phyloP scores from a whole-genome alignment of 148 eudicot genomes.

The Vaccinium myrtillus region DNA sequence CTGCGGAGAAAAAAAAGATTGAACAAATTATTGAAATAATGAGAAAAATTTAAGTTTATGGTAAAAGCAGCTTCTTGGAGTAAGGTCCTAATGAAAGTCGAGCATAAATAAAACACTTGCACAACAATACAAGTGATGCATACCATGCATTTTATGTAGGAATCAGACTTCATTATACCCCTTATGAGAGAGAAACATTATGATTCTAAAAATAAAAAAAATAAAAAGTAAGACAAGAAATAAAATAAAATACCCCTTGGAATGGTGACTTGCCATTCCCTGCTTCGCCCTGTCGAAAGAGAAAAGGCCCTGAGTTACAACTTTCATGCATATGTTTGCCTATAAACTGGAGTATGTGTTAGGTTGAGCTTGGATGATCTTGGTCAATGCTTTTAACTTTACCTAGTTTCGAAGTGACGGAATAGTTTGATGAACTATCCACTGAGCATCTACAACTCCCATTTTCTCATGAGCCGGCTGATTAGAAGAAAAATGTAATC shows the following conservation, averaged over 20 bases:
- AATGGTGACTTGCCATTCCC: slow-evolving; percentile 40
- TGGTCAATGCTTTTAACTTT: background rate
- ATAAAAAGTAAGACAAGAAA: background rate
- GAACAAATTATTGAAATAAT: background rate
- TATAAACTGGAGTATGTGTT: background rate
- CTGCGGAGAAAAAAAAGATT: slow-evolving; percentile 17
- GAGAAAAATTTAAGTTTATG: background rate
- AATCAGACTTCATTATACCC: background rate
- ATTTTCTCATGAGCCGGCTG: slow-evolving; percentile 87
- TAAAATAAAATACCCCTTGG: slow-evolving; percentile 39
- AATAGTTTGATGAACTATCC: slow-evolving; percentile 70
- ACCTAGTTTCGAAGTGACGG: slow-evolving; percentile 87
- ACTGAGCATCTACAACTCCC: slow-evolving; percentile 92
- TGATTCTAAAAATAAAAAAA: background rate
- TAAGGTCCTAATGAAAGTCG: background rate
- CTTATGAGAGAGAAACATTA: background rate
- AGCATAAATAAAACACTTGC: background rate
- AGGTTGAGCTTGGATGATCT: background rate
- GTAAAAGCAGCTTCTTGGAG: too few relatives aligned
- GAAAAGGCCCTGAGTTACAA: background rate
- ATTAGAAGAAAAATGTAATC: slow-evolving; percentile 16
- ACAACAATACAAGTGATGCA: background rate
- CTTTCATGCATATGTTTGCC: background rate
- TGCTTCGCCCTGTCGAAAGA: slow-evolving; percentile 33
- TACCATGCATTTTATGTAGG: too few relatives aligned